Base-by-base conservation (phyloP, 169 alveolate genomes). In the Plasmodium vinckei region DNA sequence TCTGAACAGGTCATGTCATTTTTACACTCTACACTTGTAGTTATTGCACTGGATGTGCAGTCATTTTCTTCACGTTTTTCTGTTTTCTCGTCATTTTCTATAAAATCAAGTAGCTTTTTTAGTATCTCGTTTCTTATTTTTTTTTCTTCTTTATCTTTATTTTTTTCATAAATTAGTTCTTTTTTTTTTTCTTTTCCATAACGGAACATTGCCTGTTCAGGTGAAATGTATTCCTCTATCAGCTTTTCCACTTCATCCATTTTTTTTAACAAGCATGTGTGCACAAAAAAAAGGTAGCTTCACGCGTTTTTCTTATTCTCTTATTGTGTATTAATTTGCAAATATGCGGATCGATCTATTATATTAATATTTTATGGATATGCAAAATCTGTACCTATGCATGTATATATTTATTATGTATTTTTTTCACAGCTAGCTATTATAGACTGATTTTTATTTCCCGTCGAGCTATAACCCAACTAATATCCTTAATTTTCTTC, bases 131-230 rank as follows among this genome's bases (percentile, higher is more conserved):
- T 46, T 46, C 88, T 27, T n/a, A 75, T 75, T 75, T 57, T 75
- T 13, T 63, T 75, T 44, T 51, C 88, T 61, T 75, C 88, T 9
- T 75, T 75, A 42, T 57, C 88, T 57, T 75, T 75, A 25, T 75
- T 75, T 54, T 56, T 49, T 67, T 75, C 88, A 46, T 75, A 75
- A 54, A 75, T 75, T 5, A 75, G 13, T 56, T 75, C 88, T 42
- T 63, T 57, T 25, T 75, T 75, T 42, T 75, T 75, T 46, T 75
- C 88, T 27, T 57, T 53, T 9, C 51, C 77, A 64, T 75, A 75
- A 33, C 68, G 71, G 46, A 75, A 63, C 88, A 75, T 75, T 1
- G 65, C 77, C 39, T 75, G 51, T 64, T 75, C 88, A 49, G 88
- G 88, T 12, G 77, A 63, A 1, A 75, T 51, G 21, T 75, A 75